phyloP scores from a whole-genome alignment of 352 stramenopile species.

The Sclerospora graminicola region DNA sequence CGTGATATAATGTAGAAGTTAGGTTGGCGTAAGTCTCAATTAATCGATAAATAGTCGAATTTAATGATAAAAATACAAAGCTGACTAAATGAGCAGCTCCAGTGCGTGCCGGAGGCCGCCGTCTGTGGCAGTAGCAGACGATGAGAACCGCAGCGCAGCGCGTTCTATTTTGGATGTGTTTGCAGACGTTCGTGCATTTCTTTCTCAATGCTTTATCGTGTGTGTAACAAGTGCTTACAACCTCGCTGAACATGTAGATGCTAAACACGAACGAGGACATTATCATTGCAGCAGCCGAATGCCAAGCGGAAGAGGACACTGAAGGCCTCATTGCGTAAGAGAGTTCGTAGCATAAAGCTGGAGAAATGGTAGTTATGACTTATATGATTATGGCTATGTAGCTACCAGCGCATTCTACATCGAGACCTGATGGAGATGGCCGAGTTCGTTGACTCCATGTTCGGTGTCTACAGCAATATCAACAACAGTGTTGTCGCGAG shows the following conservation, averaged over 20 bases:
- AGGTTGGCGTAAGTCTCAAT: too few species aligned
- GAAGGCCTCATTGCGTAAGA: conserved; percentile 40
- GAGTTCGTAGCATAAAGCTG: conserved; percentile 4
- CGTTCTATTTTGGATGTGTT: conserved; percentile 62
- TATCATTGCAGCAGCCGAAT: conserved; percentile 43
- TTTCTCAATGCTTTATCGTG: neutral
- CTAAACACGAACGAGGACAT: conserved; percentile 68
- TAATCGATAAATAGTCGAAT: too few species aligned
- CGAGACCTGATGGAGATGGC: conserved; percentile 75
- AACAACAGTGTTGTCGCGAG: conserved; percentile 1
- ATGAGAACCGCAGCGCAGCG: conserved; percentile 29
- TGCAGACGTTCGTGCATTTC: conserved; percentile 28
- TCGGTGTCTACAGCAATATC: conserved; percentile 54
- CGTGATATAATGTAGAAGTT: too few species aligned
- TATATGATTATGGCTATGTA: conserved; percentile 9
- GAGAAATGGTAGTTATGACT: conserved; percentile 1
- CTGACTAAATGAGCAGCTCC: too few species aligned
- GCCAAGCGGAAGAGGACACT: conserved; percentile 42
- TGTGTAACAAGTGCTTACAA: neutral
- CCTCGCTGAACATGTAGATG: conserved; percentile 31
- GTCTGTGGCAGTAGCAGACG: conserved; percentile 4
- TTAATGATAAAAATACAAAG: conserved; percentile 9
- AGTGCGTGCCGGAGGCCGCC: conserved; percentile 8
- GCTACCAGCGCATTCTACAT: conserved; percentile 65
- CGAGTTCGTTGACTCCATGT: conserved; percentile 67